Evolutionary conservation across 2,329 filamentous ascomycete species (phyloP).

Genomic region (Thermothelomyces thermophilus): DNA sequence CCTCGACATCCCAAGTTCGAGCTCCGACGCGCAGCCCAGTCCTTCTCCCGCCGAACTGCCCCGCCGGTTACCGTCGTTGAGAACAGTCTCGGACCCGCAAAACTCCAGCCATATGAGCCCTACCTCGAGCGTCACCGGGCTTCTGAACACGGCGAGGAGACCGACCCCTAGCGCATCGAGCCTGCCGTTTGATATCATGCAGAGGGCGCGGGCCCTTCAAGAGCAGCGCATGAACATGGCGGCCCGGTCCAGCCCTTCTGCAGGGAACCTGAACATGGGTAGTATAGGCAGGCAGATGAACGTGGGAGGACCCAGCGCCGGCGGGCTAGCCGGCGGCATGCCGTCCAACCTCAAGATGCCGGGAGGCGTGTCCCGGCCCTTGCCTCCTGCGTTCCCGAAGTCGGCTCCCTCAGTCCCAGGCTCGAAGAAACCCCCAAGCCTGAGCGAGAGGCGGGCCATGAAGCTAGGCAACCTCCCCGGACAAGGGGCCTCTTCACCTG

Average conservation of each 20-base stretch:
- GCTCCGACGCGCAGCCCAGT: slow-evolving; percentile 24
- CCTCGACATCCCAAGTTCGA: slow-evolving; percentile 34
- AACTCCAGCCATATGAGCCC: slow-evolving; percentile 57
- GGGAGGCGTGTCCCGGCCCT: slow-evolving; percentile 38
- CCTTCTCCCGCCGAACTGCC: slow-evolving; percentile 30
- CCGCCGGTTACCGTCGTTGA: slow-evolving; percentile 51
- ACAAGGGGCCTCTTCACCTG: slow-evolving; percentile 24
- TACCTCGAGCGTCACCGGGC: slow-evolving; percentile 77
- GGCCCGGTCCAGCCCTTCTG: slow-evolving; percentile 16
- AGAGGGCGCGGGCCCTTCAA: slow-evolving; percentile 34
- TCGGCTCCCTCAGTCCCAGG: slow-evolving; percentile 46
- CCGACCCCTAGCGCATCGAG: slow-evolving; percentile 38
- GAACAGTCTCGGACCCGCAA: slow-evolving; percentile 53
- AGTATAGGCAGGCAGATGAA: slow-evolving; percentile 17
- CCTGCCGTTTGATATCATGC: slow-evolving; percentile 36
- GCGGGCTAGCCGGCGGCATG: slow-evolving; percentile 37
- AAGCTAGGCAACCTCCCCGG: slow-evolving; percentile 45
- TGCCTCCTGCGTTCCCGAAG: slow-evolving; percentile 43
- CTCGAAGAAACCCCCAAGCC: slow-evolving; percentile 42
- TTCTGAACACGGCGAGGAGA: slow-evolving; percentile 59
- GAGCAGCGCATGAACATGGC: slow-evolving; percentile 31
- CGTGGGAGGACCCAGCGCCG: slow-evolving; percentile 10
- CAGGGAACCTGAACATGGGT: slow-evolving; percentile 14
- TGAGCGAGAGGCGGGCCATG: slow-evolving; percentile 62
- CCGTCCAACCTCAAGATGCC: slow-evolving; percentile 38